phyloP scores from a whole-genome alignment of 1,139 yeast genomes.

The Barnettozyma hawaiiensis region DNA sequence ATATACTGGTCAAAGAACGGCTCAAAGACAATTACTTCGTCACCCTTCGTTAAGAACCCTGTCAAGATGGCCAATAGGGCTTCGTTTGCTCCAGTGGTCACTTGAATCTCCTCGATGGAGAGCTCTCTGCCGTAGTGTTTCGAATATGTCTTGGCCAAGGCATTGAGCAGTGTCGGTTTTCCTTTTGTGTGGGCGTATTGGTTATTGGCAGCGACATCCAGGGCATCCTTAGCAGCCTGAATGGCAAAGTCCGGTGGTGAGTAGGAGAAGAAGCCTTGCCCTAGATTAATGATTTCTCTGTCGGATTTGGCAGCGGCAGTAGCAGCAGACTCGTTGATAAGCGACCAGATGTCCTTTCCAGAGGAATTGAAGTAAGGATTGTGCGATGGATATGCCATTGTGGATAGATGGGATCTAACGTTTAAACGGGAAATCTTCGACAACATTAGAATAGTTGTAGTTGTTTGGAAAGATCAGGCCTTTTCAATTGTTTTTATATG shows the following conservation, averaged over 20 bases:
- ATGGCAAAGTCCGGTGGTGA: conserved; percentile 89
- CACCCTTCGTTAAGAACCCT: conserved; percentile 81
- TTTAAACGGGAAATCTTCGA: background rate
- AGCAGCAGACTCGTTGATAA: conserved; percentile 93
- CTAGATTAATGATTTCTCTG: conserved; percentile 75
- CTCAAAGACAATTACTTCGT: conserved; percentile 95
- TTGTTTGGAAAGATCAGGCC: background rate
- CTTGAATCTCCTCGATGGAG: conserved; percentile 59
- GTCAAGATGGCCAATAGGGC: conserved; percentile 83
- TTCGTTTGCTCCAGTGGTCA: conserved; percentile 96
- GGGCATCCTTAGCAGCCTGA: conserved; percentile 73
- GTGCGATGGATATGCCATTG: conserved; percentile 24
- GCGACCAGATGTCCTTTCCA: conserved; percentile 84
- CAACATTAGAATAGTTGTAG: background rate
- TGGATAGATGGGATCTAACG: background rate
- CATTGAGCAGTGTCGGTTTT: conserved; percentile 64
- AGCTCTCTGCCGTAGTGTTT: conserved; percentile 59
- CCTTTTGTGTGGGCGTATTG: conserved; percentile 94
- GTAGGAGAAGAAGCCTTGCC: conserved; percentile 96
- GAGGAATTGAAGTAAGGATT: conserved; percentile 45
- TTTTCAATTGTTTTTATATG: background rate
- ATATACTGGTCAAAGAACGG: conserved; percentile 97
- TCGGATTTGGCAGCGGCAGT: conserved; percentile 54
- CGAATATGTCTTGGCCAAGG: conserved; percentile 67
- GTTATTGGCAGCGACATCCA: conserved; percentile 66